Percentiles rank a stretch among this genome's conserved stretches.
Evolutionary conservation across 2,329 filamentous ascomycete genomes (phyloP).

Genomic region (Talaromyces pinophilus): DNA sequence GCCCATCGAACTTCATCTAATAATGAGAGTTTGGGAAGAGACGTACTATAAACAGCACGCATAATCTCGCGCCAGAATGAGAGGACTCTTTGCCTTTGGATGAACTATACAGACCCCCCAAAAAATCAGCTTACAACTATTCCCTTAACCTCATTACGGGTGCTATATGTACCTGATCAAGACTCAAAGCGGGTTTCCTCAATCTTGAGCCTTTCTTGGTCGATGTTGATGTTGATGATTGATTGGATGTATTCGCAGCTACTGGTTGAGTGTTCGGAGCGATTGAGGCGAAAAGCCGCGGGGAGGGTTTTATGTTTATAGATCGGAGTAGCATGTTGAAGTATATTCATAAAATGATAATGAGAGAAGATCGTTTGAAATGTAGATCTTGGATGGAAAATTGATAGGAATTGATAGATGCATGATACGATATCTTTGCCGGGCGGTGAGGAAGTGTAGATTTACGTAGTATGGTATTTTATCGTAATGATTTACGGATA

Average conservation of each 20-base stretch:
- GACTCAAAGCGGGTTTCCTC: slow-evolving; percentile 18
- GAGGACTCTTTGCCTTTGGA: slow-evolving; percentile 23
- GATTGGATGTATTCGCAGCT: not conserved
- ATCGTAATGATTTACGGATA: not conserved
- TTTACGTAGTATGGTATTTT: not conserved
- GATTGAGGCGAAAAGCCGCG: slow-evolving; percentile 19
- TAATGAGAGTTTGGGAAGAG: not conserved
- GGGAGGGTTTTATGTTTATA: slow-evolving; percentile 8
- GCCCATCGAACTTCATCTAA: not conserved
- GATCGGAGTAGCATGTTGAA: not conserved
- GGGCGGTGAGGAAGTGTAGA: not conserved
- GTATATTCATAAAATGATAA: not conserved
- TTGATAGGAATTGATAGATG: not conserved
- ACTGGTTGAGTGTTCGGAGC: slow-evolving; percentile 12
- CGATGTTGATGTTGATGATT: not conserved
- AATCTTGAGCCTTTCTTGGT: slow-evolving; percentile 7
- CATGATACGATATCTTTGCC: not conserved
- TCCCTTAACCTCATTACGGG: too few relatives aligned
- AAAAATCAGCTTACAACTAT: not conserved
- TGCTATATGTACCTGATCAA: slow-evolving; percentile 21
- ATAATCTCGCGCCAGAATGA: slow-evolving; percentile 25
- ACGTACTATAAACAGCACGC: slow-evolving; percentile 23
- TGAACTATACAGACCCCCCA: slow-evolving; percentile 13
- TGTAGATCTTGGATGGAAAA: not conserved
- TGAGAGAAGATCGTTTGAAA: not conserved